These are phyloP conservation scores for Eryngium alpinum DNA, from an alignment of 140 eudicot genomes.

Conservation along the genomic window DNA sequence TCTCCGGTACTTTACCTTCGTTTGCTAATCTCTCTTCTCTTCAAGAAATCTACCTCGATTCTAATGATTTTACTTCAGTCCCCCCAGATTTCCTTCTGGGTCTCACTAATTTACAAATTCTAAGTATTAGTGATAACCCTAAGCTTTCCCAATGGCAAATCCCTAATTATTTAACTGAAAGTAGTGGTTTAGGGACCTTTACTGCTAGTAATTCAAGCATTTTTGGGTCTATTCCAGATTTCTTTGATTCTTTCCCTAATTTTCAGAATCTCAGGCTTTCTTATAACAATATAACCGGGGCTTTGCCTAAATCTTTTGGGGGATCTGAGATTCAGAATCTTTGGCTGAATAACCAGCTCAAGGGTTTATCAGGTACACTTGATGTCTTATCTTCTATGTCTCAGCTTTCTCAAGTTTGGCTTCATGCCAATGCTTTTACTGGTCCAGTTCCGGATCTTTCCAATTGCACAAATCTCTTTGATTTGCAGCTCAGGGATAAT, in stretches of 20 bases:
- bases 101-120: slow-evolving; percentile 29
- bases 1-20: slow-evolving; percentile 65
- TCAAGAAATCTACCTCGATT: slow-evolving; percentile 35
- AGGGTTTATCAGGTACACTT: slow-evolving; percentile 49
- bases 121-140: slow-evolving; percentile 43
- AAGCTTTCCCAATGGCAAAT: slow-evolving; percentile 50
- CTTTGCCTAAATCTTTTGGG: slow-evolving; percentile 43
- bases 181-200: slow-evolving; percentile 31
- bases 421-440: slow-evolving; percentile 61
- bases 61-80: slow-evolving; percentile 48
- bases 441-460: slow-evolving; percentile 71
- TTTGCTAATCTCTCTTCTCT: slow-evolving; percentile 48
- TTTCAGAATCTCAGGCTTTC: slow-evolving; percentile 48
- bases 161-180: slow-evolving; percentile 38
- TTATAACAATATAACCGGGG: slow-evolving; percentile 58
- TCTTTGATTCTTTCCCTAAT: slow-evolving; percentile 45
- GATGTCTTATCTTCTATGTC: slow-evolving; percentile 56
- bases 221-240: slow-evolving; percentile 62
- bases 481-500: slow-evolving; percentile 80
- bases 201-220: slow-evolving; percentile 43
- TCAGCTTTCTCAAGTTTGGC: slow-evolving; percentile 60
- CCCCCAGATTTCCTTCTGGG: slow-evolving; percentile 46
- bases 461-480: slow-evolving; percentile 38
- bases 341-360: slow-evolving; percentile 60
- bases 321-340: slow-evolving; percentile 49